These are phyloP conservation scores for Chlorella sp. DNA, from an alignment of 139 green algal species.

Conservation along the genomic window DNA sequence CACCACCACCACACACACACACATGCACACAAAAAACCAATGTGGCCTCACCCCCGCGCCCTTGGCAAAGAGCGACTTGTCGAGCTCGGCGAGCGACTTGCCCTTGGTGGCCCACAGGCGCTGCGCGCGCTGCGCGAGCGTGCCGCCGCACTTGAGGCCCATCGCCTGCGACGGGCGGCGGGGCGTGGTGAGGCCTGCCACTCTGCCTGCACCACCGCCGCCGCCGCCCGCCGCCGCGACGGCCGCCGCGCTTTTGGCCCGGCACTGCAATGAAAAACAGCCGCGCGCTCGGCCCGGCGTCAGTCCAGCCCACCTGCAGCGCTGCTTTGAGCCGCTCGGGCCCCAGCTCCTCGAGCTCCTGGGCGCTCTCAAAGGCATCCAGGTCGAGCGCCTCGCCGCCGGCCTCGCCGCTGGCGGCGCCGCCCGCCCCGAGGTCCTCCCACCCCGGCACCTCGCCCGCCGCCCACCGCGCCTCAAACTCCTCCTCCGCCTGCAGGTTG, in stretches of 20 bases:
- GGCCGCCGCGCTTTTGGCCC: too few relatives aligned
- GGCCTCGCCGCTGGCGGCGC: not conserved
- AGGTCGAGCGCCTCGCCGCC: slow-evolving; percentile 60
- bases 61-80: slow-evolving; percentile 80
- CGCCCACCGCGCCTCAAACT: slow-evolving; percentile 75
- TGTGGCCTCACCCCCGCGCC: slow-evolving; percentile 36
- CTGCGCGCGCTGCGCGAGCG: slow-evolving; percentile 81
- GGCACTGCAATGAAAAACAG: too few relatives aligned
- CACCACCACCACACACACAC: not conserved
- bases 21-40: not conserved
- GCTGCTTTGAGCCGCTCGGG: slow-evolving; percentile 80
- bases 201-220: too few relatives aligned
- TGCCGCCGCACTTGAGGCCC: slow-evolving; percentile 94
- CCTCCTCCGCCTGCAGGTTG: slow-evolving; percentile 56
- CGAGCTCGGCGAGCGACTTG: slow-evolving; percentile 63
- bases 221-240: too few relatives aligned
- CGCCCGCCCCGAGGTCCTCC: slow-evolving; percentile 64
- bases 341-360: slow-evolving; percentile 83
- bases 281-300: too few relatives aligned
- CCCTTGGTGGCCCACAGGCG: slow-evolving; percentile 79
- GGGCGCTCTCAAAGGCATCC: slow-evolving; percentile 76
- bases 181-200: too few relatives aligned
- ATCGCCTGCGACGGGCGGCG: too few relatives aligned
- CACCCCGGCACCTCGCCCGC: slow-evolving; percentile 69
- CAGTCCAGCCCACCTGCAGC: too few relatives aligned